Base-by-base conservation (phyloP, 441 rosid species). In the Dalechampia spathulata region DNA sequence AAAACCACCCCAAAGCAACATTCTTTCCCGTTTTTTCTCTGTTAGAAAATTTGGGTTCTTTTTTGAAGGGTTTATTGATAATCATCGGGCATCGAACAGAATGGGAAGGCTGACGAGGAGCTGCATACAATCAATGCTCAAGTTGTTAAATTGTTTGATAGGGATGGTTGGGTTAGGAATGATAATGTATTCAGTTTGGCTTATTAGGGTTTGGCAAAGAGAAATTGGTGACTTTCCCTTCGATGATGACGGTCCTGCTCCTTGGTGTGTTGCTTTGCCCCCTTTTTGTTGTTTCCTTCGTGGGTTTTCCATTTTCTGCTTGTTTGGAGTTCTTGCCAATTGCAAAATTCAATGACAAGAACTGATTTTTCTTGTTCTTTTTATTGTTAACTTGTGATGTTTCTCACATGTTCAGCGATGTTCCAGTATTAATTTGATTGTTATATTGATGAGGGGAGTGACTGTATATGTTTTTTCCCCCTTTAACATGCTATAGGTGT, bases 111-210 rank as follows among this genome's bases (percentile, higher is more conserved):
- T 80, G 34, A 63, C 72, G 73, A 83, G 81, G 75, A 83, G 83
- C 55, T 91, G 88, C 75, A 30, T 81, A 21, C 94, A 85, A 74
- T 89, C 96, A 10, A 37, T 81, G 27, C 50, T 89, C 67, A 92
- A 92, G 79, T 66, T 86, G 62, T 70, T 80, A 65, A 92, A 92
- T 79, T 83, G 79, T 12, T 36, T 80, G 16, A 55, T 80, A 6
- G 99, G 97, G 25, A 86, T 92, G 94, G 83, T 80, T 66, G 97
- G 97, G 15, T 45, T 85, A 42, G 85, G 83, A 32, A 74, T 79
- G 91, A 61, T 89, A 15, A 43, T 88, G 48, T 86, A 80, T 67
- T 67, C 80, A n/a, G 70, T 78, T 51, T 88, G 96, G 96, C 67
- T 86, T 28, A 68, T 85, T 49, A 70, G 83, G 71, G 79, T 67